Percentiles rank a stretch among this genome's conserved stretches.
These are phyloP conservation scores for Leccinum fibrillosum DNA, from an alignment of 768 basidiomycete genomes.

Conservation along the genomic window DNA sequence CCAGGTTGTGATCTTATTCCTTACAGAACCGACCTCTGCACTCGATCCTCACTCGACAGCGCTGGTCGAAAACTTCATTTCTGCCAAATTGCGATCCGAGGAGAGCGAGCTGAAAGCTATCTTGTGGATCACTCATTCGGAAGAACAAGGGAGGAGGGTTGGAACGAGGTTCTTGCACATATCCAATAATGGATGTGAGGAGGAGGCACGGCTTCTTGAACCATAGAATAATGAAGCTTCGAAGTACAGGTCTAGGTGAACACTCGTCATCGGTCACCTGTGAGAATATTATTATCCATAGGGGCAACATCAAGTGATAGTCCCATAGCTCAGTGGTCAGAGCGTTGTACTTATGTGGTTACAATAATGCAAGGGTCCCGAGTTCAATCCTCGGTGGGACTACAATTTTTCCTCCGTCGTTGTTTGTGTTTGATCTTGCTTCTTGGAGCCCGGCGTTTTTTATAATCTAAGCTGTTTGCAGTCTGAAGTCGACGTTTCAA, in stretches of 20 bases:
- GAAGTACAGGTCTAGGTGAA: background rate
- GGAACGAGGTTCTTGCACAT: constrained; percentile 66
- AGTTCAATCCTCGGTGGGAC: constrained; percentile 63
- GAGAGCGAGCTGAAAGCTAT: constrained; percentile 62
- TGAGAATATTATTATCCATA: background rate
- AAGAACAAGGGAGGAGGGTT: constrained; percentile 71
- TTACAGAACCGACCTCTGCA: constrained; percentile 84
- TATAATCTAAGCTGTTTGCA: background rate
- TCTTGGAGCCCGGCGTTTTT: background rate
- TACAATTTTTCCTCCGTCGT: constrained; percentile 33
- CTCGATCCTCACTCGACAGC: constrained; percentile 67
- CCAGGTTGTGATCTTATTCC: background rate
- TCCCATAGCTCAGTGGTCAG: constrained; percentile 63
- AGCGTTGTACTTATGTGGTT: constrained; percentile 63
- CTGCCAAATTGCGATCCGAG: constrained; percentile 45
- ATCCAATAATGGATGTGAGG: constrained; percentile 41
- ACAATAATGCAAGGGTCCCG: constrained; percentile 58
- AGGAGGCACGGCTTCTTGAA: constrained; percentile 34
- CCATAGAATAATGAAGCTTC: constrained; percentile 6
- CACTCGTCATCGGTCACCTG: background rate
- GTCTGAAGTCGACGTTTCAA: background rate
- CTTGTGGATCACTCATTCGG: constrained; percentile 87
- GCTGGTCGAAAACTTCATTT: constrained; percentile 63
- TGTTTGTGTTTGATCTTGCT: background rate
- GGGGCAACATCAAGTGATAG: constrained; percentile 9